Conservation (phyloP, 1,139 yeast species). For the Blastobotrys buckinghamii region DNA sequence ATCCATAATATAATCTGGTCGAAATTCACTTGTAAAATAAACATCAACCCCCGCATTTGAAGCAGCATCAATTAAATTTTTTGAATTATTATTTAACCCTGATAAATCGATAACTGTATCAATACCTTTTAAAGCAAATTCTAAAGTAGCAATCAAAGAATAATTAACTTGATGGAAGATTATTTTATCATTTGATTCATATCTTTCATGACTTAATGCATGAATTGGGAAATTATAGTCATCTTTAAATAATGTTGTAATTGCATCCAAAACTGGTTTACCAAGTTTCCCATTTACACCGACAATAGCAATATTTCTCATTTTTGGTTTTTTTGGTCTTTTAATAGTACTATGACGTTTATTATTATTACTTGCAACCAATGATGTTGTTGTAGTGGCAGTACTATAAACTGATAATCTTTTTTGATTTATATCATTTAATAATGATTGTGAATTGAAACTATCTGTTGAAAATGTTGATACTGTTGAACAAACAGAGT, state of each 20-base stretch:
- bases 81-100: slow-evolving; percentile 17
- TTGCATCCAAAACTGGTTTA: slow-evolving; percentile 12
- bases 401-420: too few relatives aligned
- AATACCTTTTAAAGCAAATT: slow-evolving; percentile 40
- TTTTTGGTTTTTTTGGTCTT: neutral
- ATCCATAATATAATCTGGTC: slow-evolving; percentile 37
- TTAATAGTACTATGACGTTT: neutral
- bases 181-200: slow-evolving; percentile 31
- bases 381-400: too few relatives aligned
- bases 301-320: slow-evolving; percentile 40
- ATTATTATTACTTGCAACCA: too few relatives aligned
- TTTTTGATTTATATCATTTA: too few relatives aligned
- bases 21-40: slow-evolving; percentile 60
- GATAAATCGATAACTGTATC: slow-evolving; percentile 49
- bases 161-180: slow-evolving; percentile 18
- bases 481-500: neutral
- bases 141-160: slow-evolving; percentile 15
- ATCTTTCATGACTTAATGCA: slow-evolving; percentile 41
- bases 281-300: slow-evolving; percentile 53
- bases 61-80: slow-evolving; percentile 35
- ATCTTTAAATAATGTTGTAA: slow-evolving; percentile 1
- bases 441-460: neutral
- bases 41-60: slow-evolving; percentile 42
- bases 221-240: slow-evolving; percentile 6
- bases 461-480: neutral